phyloP scores from a whole-genome alignment of 1,284 basidiomycete species.

The Cutaneotrichosporon sp. region DNA sequence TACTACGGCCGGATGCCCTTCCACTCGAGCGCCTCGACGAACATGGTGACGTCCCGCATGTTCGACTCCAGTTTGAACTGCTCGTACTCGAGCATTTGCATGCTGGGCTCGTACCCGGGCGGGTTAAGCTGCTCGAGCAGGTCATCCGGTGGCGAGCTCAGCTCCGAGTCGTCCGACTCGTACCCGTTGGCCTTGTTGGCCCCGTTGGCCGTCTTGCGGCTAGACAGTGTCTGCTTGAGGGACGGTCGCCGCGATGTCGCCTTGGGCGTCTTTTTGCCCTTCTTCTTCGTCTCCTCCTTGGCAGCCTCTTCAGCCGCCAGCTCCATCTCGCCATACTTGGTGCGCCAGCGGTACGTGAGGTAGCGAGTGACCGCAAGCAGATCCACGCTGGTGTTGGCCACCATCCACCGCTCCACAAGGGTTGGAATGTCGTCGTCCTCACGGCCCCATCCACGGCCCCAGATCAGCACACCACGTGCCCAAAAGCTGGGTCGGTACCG shows the following conservation, averaged over 20 bases:
- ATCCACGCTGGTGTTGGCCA: slow-evolving; percentile 32
- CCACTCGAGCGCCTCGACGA: slow-evolving; percentile 44
- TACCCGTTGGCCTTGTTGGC: not conserved
- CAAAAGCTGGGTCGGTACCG: slow-evolving; percentile 38
- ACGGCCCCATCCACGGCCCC: slow-evolving; percentile 33
- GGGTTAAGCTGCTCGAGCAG: slow-evolving; percentile 30
- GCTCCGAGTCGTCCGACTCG: slow-evolving; percentile 24
- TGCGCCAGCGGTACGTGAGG: slow-evolving; percentile 29
- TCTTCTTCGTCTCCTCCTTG: slow-evolving; percentile 9
- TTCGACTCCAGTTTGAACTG: slow-evolving; percentile 15
- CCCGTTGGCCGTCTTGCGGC: not conserved
- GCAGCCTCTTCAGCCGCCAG: slow-evolving; percentile 14
- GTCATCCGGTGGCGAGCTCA: slow-evolving; percentile 24
- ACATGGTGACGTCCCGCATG: slow-evolving; percentile 26
- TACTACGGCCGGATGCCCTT: slow-evolving; percentile 25
- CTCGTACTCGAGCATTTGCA: slow-evolving; percentile 11
- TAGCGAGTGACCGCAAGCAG: slow-evolving; percentile 31
- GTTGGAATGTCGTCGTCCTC: slow-evolving; percentile 27
- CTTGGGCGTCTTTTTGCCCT: slow-evolving; percentile 17
- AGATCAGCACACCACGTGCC: slow-evolving; percentile 43
- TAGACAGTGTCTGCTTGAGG: slow-evolving; percentile 10
- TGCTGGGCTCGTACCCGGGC: slow-evolving; percentile 23
- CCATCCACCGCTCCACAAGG: slow-evolving; percentile 39
- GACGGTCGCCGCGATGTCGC: slow-evolving; percentile 1
- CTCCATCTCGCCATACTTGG: slow-evolving; percentile 16